Percentiles rank a stretch among this genome's conserved stretches.
These are phyloP conservation scores for Jatropha multifida DNA, from an alignment of 441 rosid genomes.

Conservation along the genomic window DNA sequence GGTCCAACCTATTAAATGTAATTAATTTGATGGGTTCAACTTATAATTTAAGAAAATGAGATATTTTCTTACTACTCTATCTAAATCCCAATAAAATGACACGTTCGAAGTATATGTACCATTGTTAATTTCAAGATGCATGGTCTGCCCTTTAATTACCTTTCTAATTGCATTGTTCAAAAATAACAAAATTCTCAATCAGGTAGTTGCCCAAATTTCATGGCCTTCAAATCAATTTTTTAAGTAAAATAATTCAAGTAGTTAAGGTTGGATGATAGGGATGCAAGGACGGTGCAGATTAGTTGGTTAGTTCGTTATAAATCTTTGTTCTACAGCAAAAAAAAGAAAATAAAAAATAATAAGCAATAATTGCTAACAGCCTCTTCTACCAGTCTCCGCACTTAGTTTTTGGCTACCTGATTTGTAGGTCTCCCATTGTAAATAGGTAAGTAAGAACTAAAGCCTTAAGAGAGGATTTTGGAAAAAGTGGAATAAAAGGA, in stretches of 20 bases:
- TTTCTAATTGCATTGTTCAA: slow-evolving; percentile 9
- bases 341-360: neutral
- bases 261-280: neutral
- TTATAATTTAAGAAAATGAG: too few species aligned
- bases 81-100: neutral
- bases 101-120: neutral
- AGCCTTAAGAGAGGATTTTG: neutral
- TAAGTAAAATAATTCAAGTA: neutral
- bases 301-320: slow-evolving; percentile 9
- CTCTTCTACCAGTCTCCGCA: slow-evolving; percentile 29
- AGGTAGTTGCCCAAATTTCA: neutral
- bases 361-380: slow-evolving; percentile 17
- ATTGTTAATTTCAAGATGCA: neutral
- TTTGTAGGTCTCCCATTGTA: slow-evolving; percentile 20
- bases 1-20: neutral
- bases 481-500: neutral
- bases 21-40: neutral
- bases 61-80: neutral
- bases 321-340: neutral
- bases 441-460: neutral
- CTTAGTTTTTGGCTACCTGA: slow-evolving; percentile 41
- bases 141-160: neutral
- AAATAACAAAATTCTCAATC: slow-evolving; percentile 10
- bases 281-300: slow-evolving; percentile 20
- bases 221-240: neutral